phyloP scores from a whole-genome alignment of 2,329 filamentous ascomycete genomes.

The Ophiocordyceps polyrhachis-furcata region DNA sequence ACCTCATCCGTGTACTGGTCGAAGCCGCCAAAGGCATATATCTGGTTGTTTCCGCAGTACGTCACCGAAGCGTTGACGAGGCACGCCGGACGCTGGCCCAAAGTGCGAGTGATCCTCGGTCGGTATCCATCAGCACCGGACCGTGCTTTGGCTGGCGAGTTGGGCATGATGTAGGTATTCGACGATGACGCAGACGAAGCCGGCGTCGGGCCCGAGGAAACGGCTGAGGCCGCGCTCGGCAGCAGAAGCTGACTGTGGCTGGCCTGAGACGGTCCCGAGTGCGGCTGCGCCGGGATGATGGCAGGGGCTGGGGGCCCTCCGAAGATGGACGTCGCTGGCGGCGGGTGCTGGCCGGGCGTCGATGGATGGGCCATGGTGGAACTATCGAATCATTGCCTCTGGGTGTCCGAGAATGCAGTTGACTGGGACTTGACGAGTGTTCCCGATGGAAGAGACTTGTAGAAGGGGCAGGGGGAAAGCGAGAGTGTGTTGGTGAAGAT shows the following conservation, averaged over 20 bases:
- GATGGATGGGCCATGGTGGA: conserved; percentile 26
- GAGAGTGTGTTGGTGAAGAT: no score
- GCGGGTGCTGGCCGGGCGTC: conserved; percentile 21
- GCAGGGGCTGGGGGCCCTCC: conserved; percentile 18
- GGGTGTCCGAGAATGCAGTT: neutral
- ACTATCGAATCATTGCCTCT: conserved; percentile 1
- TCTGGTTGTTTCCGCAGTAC: conserved; percentile 94
- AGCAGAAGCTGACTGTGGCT: conserved; percentile 3
- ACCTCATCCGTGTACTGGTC: conserved; percentile 98
- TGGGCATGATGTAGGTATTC: conserved; percentile 83
- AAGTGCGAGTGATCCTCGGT: conserved; percentile 62
- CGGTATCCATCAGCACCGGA: conserved; percentile 56
- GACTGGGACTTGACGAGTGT: neutral
- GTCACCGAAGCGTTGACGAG: conserved; percentile 96
- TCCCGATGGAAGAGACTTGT: neutral
- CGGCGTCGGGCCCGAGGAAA: conserved; percentile 6
- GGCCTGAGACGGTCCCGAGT: conserved; percentile 7
- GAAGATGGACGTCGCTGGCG: conserved; percentile 23
- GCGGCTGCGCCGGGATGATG: conserved; percentile 9
- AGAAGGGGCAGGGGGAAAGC: no score
- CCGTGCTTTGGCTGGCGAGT: conserved; percentile 54
- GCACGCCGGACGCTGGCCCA: conserved; percentile 73
- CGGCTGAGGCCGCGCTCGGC: conserved; percentile 6
- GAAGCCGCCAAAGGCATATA: conserved; percentile 95
- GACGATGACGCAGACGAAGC: conserved; percentile 22